Conservation (phyloP, 768 basidiomycete species). For the Mycena kentingensis region DNA sequence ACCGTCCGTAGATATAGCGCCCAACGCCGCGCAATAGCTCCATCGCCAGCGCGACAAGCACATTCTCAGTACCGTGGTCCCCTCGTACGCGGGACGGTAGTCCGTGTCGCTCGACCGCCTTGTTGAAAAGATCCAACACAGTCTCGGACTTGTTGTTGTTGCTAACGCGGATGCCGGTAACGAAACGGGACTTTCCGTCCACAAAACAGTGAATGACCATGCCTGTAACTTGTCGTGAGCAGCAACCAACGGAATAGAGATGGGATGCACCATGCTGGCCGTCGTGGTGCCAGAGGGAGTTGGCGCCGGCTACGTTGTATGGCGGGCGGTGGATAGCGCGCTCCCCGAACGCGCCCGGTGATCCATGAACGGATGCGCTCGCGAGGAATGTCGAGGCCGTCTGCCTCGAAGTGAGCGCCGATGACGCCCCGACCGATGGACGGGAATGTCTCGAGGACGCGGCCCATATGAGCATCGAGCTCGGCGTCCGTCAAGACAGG, state of each 20-base stretch:
- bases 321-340: slow-evolving; percentile 25
- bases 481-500: too few relatives aligned
- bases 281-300: slow-evolving; percentile 42
- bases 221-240: slow-evolving; percentile 8
- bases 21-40: slow-evolving; percentile 26
- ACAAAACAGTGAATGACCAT: slow-evolving; percentile 42
- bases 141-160: slow-evolving; percentile 28
- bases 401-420: slow-evolving; percentile 16
- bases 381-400: slow-evolving; percentile 23
- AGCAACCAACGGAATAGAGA: neutral
- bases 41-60: slow-evolving; percentile 33
- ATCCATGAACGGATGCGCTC: slow-evolving; percentile 24
- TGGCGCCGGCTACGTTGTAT: slow-evolving; percentile 36
- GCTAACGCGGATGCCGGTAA: slow-evolving; percentile 35
- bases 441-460: slow-evolving; percentile 28
- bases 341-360: slow-evolving; percentile 25
- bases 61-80: slow-evolving; percentile 37
- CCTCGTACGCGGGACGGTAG: slow-evolving; percentile 9
- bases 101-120: neutral
- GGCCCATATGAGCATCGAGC: too few relatives aligned
- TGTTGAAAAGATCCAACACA: neutral
- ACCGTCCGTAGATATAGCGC: slow-evolving; percentile 42
- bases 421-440: slow-evolving; percentile 27
- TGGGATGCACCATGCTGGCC: slow-evolving; percentile 37
- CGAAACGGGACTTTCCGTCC: slow-evolving; percentile 40